Evolutionary conservation across 176 grass and related monocot species (phyloP).

Genomic region (Urochloa ruziziensis): DNA sequence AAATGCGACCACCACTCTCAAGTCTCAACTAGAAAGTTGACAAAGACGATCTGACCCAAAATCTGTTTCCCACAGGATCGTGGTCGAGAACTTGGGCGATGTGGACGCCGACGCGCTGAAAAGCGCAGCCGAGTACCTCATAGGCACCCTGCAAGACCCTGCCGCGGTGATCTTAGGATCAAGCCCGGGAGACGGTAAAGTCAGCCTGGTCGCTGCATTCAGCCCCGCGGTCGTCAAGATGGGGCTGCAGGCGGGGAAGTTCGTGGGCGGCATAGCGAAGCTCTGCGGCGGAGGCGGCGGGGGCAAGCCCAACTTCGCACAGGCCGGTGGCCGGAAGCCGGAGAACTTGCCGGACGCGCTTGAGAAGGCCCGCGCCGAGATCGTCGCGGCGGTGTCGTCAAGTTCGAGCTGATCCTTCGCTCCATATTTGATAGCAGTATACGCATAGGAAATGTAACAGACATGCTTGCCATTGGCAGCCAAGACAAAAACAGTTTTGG

Average conservation of each 20-base stretch:
- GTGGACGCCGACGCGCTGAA: slow-evolving; percentile 79
- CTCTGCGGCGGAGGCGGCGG: slow-evolving; percentile 86
- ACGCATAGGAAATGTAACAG: slow-evolving; percentile 10
- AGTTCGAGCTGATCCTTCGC: slow-evolving; percentile 30
- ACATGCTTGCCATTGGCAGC: neutral
- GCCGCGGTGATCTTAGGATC: slow-evolving; percentile 80
- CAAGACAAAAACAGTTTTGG: slow-evolving; percentile 1
- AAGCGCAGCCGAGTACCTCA: slow-evolving; percentile 76
- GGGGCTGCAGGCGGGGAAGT: slow-evolving; percentile 86
- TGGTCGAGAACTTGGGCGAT: slow-evolving; percentile 90
- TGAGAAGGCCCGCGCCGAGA: slow-evolving; percentile 68
- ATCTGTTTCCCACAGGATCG: slow-evolving; percentile 38
- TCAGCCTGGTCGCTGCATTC: slow-evolving; percentile 87
- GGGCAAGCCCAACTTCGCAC: slow-evolving; percentile 92
- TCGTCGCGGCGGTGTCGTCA: slow-evolving; percentile 46
- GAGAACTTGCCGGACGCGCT: slow-evolving; percentile 77
- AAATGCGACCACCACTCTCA: neutral
- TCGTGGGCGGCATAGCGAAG: slow-evolving; percentile 85
- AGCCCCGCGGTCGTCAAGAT: slow-evolving; percentile 69
- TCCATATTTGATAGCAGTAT: neutral
- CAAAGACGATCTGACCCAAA: neutral
- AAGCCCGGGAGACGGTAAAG: slow-evolving; percentile 75
- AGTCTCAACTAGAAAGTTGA: neutral
- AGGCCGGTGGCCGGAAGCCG: slow-evolving; percentile 90
- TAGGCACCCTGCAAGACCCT: slow-evolving; percentile 74